Evolutionary conservation across 306 rosid genomes (phyloP).

Genomic region (Fagus sylvatica): DNA sequence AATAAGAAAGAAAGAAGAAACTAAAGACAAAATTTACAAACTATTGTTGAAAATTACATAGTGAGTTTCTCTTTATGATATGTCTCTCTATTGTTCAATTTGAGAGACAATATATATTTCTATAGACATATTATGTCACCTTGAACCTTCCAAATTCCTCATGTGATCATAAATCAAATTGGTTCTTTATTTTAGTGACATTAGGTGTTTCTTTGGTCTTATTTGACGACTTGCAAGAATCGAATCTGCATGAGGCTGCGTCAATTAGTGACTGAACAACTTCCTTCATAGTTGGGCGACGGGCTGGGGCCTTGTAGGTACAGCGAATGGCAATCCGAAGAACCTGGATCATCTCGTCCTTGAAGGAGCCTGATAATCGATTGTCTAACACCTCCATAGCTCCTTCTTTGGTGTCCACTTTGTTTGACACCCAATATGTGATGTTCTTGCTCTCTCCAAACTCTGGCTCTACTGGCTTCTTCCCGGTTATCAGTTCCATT

Average conservation of each 20-base stretch:
- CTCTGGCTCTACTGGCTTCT: constrained; percentile 80
- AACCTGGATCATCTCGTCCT: constrained; percentile 72
- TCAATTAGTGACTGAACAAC: constrained; percentile 75
- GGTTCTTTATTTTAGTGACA: constrained; percentile 40
- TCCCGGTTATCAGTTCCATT: constrained; percentile 92
- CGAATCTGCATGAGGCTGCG: constrained; percentile 58
- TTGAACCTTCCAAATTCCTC: constrained; percentile 22
- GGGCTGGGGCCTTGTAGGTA: constrained; percentile 80
- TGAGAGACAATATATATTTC: constrained; percentile 29
- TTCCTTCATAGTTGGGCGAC: constrained; percentile 92
- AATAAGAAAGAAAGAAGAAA: constrained; percentile 11
- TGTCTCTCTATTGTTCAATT: constrained; percentile 27
- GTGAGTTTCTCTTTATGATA: constrained; percentile 29
- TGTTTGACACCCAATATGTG: constrained; percentile 83
- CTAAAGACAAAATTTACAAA: constrained; percentile 47
- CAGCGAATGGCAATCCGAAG: constrained; percentile 80
- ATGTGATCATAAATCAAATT: constrained; percentile 34
- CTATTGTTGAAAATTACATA: constrained; percentile 34
- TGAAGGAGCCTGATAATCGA: constrained; percentile 42
- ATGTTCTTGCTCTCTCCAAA: constrained; percentile 93
- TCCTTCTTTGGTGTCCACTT: constrained; percentile 81
- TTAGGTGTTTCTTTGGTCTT: constrained; percentile 54
- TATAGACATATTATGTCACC: constrained; percentile 22
- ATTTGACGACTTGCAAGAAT: constrained; percentile 56
- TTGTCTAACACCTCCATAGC: constrained; percentile 80